Conservation (phyloP, 768 basidiomycete genomes). For the Leccinum rimulosum region DNA sequence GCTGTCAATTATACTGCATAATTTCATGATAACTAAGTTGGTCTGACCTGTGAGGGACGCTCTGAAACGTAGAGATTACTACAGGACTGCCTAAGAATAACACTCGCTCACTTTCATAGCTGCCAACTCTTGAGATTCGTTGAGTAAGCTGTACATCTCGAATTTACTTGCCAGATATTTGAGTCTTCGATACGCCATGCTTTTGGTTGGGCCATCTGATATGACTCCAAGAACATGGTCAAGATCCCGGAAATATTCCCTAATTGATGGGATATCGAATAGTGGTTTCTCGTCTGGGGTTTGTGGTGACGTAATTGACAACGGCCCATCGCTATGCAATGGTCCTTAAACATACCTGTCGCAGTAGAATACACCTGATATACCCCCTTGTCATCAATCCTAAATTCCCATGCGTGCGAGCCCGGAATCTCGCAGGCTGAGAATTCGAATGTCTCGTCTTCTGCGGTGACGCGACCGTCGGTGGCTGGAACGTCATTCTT, state of each 20-base stretch:
- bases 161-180: conserved; percentile 94
- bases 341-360: conserved; percentile 6
- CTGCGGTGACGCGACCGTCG: conserved; percentile 29
- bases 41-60: conserved; percentile 32
- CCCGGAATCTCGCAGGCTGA: conserved; percentile 74
- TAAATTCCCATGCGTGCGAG: conserved; percentile 58
- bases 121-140: conserved; percentile 90
- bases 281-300: conserved; percentile 49
- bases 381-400: conserved; percentile 85
- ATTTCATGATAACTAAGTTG: background rate
- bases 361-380: conserved; percentile 71
- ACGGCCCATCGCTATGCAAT: background rate
- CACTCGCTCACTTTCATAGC: conserved; percentile 83
- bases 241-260: conserved; percentile 95
- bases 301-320: conserved; percentile 1
- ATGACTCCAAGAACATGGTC: conserved; percentile 90
- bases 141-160: conserved; percentile 86
- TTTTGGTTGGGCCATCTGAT: conserved; percentile 93
- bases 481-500: conserved; percentile 45
- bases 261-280: conserved; percentile 78
- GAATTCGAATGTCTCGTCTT: conserved; percentile 60
- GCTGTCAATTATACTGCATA: conserved; percentile 3
- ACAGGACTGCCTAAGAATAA: background rate
- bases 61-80: conserved; percentile 17
- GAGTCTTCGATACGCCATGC: conserved; percentile 87